A percentile compares a stretch with the other conserved stretches of the same genome.
Evolutionary conservation across 306 rosid species (phyloP).

Genomic region (Castanea mollissima): DNA sequence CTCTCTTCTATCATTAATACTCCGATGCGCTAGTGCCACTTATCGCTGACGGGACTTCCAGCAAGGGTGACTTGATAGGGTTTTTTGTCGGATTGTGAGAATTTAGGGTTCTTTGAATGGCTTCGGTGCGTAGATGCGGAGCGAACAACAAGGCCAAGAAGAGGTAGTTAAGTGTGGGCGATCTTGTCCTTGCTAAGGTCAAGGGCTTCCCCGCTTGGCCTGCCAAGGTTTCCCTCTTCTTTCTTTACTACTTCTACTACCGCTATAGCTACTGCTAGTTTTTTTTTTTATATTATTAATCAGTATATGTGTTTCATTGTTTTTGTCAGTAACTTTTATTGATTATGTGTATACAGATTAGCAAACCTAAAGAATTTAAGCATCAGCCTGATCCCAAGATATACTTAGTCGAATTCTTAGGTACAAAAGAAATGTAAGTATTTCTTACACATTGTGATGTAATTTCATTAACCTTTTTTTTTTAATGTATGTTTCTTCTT

Average conservation of each 20-base stretch:
- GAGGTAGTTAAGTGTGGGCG: slow-evolving; percentile 75
- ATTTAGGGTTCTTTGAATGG: slow-evolving; percentile 37
- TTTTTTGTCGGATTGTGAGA: slow-evolving; percentile 26
- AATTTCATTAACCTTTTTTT: not conserved
- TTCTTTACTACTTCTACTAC: no score
- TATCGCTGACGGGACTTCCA: slow-evolving; percentile 4
- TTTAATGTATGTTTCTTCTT: no score
- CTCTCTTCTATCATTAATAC: not conserved
- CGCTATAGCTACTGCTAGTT: not conserved
- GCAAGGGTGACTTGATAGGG: slow-evolving; percentile 43
- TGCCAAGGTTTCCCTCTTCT: slow-evolving; percentile 61
- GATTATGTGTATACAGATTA: slow-evolving; percentile 59
- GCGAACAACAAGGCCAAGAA: slow-evolving; percentile 72
- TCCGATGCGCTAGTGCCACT: slow-evolving; percentile 42
- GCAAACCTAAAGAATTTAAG: slow-evolving; percentile 93
- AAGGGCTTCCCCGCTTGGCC: slow-evolving; percentile 99
- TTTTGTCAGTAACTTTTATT: slow-evolving; percentile 7
- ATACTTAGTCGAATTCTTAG: slow-evolving; percentile 88
- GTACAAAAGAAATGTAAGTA: slow-evolving; percentile 89
- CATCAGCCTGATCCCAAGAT: slow-evolving; percentile 86
- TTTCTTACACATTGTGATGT: slow-evolving; percentile 8
- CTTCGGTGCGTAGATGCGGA: slow-evolving; percentile 85
- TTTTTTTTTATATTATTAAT: no score
- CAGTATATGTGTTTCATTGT: no score
- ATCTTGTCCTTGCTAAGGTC: slow-evolving; percentile 99